A percentile compares a stretch with the other conserved stretches of the same genome.
phyloP scores from a whole-genome alignment of 345 rosid genomes.

The Aegle marmelos region DNA sequence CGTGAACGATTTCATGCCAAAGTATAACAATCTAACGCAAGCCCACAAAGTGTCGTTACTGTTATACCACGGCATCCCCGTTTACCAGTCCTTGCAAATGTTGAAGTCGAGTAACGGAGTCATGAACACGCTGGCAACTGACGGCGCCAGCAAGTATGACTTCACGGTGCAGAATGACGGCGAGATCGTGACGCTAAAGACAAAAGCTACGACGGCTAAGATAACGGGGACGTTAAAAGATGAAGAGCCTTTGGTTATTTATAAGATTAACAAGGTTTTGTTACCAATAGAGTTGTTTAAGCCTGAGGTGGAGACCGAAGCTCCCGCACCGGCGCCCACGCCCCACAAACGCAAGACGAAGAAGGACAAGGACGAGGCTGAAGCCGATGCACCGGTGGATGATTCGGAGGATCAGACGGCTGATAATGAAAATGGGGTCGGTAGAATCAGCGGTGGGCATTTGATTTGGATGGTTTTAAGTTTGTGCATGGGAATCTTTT shows the following conservation, averaged over 20 bases:
- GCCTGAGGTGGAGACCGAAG: slow-evolving; percentile 36
- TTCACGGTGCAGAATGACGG: slow-evolving; percentile 77
- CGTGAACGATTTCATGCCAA: slow-evolving; percentile 58
- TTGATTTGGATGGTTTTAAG: slow-evolving; percentile 34
- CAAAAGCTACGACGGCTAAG: slow-evolving; percentile 57
- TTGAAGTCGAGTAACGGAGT: slow-evolving; percentile 74
- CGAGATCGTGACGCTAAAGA: slow-evolving; percentile 65
- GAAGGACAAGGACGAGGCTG: slow-evolving; percentile 26
- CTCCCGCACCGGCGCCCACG: slow-evolving; percentile 48
- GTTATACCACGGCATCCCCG: slow-evolving; percentile 75
- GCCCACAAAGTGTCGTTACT: slow-evolving; percentile 62
- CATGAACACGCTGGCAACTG: slow-evolving; percentile 88
- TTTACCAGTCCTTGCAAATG: slow-evolving; percentile 61
- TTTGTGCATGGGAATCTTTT: slow-evolving; percentile 37
- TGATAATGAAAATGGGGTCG: slow-evolving; percentile 48
- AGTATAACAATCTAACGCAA: slow-evolving; percentile 66
- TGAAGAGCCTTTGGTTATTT: slow-evolving; percentile 77
- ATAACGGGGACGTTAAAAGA: slow-evolving; percentile 65
- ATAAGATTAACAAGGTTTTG: slow-evolving; percentile 64
- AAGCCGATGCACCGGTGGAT: slow-evolving; percentile 55
- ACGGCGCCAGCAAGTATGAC: slow-evolving; percentile 70
- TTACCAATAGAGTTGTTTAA: slow-evolving; percentile 77
- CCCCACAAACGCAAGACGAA: slow-evolving; percentile 29
- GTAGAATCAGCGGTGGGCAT: slow-evolving; percentile 31
- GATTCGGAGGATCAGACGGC: slow-evolving; percentile 48